Conservation (phyloP, 2,329 filamentous ascomycete species). For the Cercospora beticola region DNA sequence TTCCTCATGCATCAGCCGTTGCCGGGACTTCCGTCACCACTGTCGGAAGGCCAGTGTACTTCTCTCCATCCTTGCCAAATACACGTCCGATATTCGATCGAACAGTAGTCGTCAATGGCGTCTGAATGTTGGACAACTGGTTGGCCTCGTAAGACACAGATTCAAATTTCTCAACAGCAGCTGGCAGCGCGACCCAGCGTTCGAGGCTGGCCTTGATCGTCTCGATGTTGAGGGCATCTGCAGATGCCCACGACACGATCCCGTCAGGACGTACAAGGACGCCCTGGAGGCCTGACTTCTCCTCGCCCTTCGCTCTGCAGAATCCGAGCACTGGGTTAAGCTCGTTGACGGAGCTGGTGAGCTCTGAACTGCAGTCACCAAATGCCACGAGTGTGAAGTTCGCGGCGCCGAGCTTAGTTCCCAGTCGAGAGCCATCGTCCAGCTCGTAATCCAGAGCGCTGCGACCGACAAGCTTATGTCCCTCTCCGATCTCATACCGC, state of each 20-base stretch:
- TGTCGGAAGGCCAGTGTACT: not conserved
- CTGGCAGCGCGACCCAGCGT: not conserved
- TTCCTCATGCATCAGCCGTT: not conserved
- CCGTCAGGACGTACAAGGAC: not conserved
- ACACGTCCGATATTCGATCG: not conserved
- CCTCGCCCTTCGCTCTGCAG: not conserved
- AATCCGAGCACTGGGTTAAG: not conserved
- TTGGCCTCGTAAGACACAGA: not conserved
- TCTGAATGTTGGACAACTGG: not conserved
- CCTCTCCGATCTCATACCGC: not conserved
- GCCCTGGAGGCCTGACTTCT: not conserved
- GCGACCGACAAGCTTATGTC: slow-evolving; percentile 1
- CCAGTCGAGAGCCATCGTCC: not conserved
- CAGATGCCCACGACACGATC: not conserved
- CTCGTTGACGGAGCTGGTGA: not conserved
- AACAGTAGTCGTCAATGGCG: not conserved
- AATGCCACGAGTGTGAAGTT: slow-evolving; percentile 4
- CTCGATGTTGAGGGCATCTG: not conserved
- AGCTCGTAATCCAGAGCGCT: slow-evolving; percentile 4
- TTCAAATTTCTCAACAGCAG: not conserved
- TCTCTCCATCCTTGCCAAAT: not conserved
- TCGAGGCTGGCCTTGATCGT: not conserved
- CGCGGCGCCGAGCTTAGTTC: not conserved
- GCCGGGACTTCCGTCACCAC: not conserved
- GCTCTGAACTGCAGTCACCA: not conserved